A percentile compares a stretch with the other conserved stretches of the same genome.
These are phyloP conservation scores for Penicillium digitatum DNA, from an alignment of 2,329 filamentous ascomycete species.

Conservation along the genomic window DNA sequence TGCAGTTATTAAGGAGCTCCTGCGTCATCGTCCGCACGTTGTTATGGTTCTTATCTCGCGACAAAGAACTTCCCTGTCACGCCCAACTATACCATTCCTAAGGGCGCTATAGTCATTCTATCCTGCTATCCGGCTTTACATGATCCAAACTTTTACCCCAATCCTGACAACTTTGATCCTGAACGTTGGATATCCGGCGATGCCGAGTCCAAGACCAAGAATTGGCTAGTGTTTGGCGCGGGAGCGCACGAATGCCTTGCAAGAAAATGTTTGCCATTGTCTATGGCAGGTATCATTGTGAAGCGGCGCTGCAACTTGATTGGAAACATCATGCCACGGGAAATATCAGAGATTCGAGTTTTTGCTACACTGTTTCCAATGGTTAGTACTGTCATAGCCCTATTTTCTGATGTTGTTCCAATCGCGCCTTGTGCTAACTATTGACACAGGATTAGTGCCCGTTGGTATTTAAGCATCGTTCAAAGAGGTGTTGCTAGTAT, in stretches of 20 bases:
- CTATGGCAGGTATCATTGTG: constrained; percentile 52
- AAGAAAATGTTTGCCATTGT: constrained; percentile 49
- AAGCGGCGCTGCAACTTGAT: constrained; percentile 50
- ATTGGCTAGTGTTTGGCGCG: constrained; percentile 54
- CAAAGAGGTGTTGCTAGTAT: background rate
- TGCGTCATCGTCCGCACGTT: constrained; percentile 52
- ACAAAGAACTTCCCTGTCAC: constrained; percentile 50
- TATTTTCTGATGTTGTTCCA: background rate
- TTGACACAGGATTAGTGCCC: constrained; percentile 34
- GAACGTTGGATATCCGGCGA: constrained; percentile 53
- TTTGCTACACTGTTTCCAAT: constrained; percentile 51
- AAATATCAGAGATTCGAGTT: constrained; percentile 48
- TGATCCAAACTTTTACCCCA: constrained; percentile 47
- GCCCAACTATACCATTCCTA: constrained; percentile 48
- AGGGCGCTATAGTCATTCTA: constrained; percentile 49
- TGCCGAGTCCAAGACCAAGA: constrained; percentile 50
- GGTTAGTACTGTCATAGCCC: constrained; percentile 33
- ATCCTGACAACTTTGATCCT: constrained; percentile 49
- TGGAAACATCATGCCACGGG: constrained; percentile 50
- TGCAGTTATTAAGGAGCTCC: constrained; percentile 57
- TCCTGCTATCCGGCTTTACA: constrained; percentile 53
- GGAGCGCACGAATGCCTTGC: constrained; percentile 52
- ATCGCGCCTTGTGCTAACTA: constrained; percentile 3
- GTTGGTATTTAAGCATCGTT: constrained; percentile 37
- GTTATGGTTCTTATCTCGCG: constrained; percentile 54